These are phyloP conservation scores for Aristolochia californica DNA, from an alignment of 164 flowering plant species.

Conservation along the genomic window DNA sequence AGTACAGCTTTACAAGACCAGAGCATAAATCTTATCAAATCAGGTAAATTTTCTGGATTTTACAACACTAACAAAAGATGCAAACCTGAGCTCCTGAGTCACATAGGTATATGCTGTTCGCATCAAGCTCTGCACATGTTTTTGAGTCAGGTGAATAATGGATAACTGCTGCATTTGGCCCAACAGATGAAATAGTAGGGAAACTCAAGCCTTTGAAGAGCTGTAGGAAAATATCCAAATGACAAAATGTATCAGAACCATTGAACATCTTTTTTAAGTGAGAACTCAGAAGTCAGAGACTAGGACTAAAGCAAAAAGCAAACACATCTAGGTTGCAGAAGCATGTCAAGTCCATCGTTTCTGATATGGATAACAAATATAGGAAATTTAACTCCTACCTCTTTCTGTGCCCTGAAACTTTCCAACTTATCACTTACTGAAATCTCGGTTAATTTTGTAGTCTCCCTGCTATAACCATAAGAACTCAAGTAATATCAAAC, in stretches of 20 bases:
- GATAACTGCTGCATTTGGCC: slow-evolving; percentile 91
- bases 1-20: too few relatives aligned
- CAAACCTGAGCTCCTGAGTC: slow-evolving; percentile 98
- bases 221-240: slow-evolving; percentile 29
- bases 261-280: too few relatives aligned
- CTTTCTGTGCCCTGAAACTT: slow-evolving; percentile 79
- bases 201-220: slow-evolving; percentile 90
- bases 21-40: too few relatives aligned
- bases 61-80: too few relatives aligned
- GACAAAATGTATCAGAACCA: neutral
- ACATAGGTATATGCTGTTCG: slow-evolving; percentile 66
- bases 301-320: neutral
- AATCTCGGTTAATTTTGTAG: slow-evolving; percentile 74
- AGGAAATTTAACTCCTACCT: too few relatives aligned
- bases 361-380: too few relatives aligned
- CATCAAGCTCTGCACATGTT: slow-evolving; percentile 82
- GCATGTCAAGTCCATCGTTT: too few relatives aligned
- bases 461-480: slow-evolving; percentile 34
- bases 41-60: too few relatives aligned
- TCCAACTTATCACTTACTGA: slow-evolving; percentile 92
- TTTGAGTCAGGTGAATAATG: slow-evolving; percentile 68
- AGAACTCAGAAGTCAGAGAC: neutral
- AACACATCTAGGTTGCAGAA: neutral
- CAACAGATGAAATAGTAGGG: slow-evolving; percentile 95
- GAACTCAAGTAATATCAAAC: neutral